Evolutionary conservation across 2,329 filamentous ascomycete species (phyloP).

Genomic region (Pseudogymnoascus sp.): DNA sequence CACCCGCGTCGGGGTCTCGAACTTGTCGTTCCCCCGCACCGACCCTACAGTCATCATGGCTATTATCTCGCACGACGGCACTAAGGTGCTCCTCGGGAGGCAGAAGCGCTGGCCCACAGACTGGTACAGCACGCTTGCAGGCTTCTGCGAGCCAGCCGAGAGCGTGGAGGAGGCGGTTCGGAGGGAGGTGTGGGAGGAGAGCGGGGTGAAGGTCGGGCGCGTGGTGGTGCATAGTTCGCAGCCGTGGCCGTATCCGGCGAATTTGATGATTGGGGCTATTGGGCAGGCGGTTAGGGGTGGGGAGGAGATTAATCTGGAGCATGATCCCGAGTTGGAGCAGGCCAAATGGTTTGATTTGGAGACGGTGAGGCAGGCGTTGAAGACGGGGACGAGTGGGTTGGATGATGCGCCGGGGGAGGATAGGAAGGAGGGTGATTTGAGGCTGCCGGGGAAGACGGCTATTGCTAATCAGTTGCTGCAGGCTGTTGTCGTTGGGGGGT

Average conservation of each 20-base stretch:
- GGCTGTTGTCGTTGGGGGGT: constrained; percentile 67
- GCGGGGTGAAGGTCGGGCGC: constrained; percentile 65
- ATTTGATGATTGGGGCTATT: constrained; percentile 79
- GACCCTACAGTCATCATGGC: constrained; percentile 87
- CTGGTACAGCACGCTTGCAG: constrained; percentile 85
- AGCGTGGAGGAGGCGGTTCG: constrained; percentile 77
- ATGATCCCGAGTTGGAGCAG: constrained; percentile 85
- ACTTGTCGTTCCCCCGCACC: constrained; percentile 84
- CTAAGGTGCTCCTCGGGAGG: constrained; percentile 64
- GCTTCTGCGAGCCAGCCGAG: constrained; percentile 79
- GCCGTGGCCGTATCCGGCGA: constrained; percentile 81
- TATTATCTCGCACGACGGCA: constrained; percentile 71
- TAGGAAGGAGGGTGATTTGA: constrained; percentile 68
- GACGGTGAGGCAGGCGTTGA: constrained; percentile 69
- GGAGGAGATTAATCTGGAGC: constrained; percentile 72
- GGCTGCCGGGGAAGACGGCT: constrained; percentile 75
- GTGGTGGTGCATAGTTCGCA: constrained; percentile 79
- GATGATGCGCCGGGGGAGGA: constrained; percentile 55
- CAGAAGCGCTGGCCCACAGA: constrained; percentile 72
- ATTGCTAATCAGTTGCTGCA: constrained; percentile 86
- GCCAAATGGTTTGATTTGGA: constrained; percentile 82
- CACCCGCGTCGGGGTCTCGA: constrained; percentile 78
- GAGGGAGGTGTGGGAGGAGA: constrained; percentile 80
- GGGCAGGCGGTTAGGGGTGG: constrained; percentile 74
- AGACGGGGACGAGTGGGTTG: constrained; percentile 56